These are phyloP conservation scores for Barnettozyma wickerhamii DNA, from an alignment of 805 yeast species.

Conservation along the genomic window DNA sequence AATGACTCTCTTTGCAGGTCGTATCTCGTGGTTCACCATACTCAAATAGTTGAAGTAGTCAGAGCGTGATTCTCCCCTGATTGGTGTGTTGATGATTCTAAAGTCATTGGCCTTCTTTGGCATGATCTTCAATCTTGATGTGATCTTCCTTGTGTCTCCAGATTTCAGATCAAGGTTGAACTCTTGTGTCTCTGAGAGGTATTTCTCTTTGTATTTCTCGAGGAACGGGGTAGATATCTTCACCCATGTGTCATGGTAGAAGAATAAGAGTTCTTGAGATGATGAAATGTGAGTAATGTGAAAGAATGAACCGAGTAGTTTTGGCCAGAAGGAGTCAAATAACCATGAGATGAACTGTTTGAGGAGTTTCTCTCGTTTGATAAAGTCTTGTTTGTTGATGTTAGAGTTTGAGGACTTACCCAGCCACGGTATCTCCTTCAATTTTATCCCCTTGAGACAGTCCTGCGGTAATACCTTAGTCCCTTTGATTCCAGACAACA, in stretches of 20 bases:
- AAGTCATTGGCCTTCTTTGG: conserved; percentile 58
- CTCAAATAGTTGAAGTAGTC: conserved; percentile 31
- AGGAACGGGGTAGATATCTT: conserved; percentile 38
- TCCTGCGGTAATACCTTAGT: conserved; percentile 32
- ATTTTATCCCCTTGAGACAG: conserved; percentile 32
- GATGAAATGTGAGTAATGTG: conserved; percentile 60
- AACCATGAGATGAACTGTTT: conserved; percentile 54
- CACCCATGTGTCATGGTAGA: conserved; percentile 58
- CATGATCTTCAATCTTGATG: conserved; percentile 41
- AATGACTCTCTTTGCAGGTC: conserved; percentile 40
- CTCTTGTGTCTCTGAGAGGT: conserved; percentile 27
- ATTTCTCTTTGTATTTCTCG: conserved; percentile 35
- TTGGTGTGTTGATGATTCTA: conserved; percentile 56
- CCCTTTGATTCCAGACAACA: conserved; percentile 35
- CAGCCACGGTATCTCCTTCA: conserved; percentile 54
- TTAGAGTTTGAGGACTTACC: conserved; percentile 26
- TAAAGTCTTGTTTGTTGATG: conserved; percentile 39
- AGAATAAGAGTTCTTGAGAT: conserved; percentile 39
- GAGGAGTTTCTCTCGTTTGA: conserved; percentile 34
- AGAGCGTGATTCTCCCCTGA: conserved; percentile 30
- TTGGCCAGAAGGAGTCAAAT: conserved; percentile 40
- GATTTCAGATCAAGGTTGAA: conserved; percentile 15
- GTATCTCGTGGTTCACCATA: conserved; percentile 34
- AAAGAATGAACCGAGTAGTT: conserved; percentile 50
- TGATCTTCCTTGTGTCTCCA: conserved; percentile 17